These are phyloP conservation scores for Casuarina cunninghamiana DNA, from an alignment of 306 rosid genomes.

Conservation along the genomic window DNA sequence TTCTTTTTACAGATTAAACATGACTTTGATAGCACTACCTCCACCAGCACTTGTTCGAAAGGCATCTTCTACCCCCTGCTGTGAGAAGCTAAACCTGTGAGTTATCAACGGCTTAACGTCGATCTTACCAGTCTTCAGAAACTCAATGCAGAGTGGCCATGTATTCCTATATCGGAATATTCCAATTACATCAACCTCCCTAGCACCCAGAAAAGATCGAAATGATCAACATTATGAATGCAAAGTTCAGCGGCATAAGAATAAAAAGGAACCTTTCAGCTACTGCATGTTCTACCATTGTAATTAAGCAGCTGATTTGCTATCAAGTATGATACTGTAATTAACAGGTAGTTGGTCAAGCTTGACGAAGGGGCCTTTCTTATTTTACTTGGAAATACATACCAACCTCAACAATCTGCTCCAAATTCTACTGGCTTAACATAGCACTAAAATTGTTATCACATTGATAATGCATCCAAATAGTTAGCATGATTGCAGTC, in stretches of 20 bases:
- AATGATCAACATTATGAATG: not conserved
- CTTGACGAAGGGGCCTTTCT: no score
- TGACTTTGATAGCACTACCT: constrained; percentile 42
- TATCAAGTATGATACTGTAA: not conserved
- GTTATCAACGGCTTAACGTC: constrained; percentile 48
- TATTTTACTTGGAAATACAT: no score
- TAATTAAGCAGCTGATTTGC: not conserved
- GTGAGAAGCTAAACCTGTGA: constrained; percentile 44
- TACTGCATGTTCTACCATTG: no score
- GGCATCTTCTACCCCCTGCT: constrained; percentile 38
- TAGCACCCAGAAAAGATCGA: not conserved
- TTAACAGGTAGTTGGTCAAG: not conserved
- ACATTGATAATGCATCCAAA: not conserved
- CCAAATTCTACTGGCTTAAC: no score
- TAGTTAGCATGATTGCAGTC: not conserved
- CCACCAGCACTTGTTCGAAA: constrained; percentile 44
- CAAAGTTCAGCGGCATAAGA: not conserved
- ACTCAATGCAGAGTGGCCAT: constrained; percentile 51
- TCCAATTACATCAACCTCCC: constrained; percentile 44
- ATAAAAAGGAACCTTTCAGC: not conserved
- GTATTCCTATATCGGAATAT: constrained; percentile 47
- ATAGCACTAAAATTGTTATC: not conserved
- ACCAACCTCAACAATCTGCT: no score
- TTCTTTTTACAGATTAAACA: constrained; percentile 38
- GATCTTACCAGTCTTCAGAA: constrained; percentile 38